Evolutionary conservation across 805 yeast species (phyloP), one percentile per base, ranked within the genome.

Genomic region (Brettanomyces sp.): DNA sequence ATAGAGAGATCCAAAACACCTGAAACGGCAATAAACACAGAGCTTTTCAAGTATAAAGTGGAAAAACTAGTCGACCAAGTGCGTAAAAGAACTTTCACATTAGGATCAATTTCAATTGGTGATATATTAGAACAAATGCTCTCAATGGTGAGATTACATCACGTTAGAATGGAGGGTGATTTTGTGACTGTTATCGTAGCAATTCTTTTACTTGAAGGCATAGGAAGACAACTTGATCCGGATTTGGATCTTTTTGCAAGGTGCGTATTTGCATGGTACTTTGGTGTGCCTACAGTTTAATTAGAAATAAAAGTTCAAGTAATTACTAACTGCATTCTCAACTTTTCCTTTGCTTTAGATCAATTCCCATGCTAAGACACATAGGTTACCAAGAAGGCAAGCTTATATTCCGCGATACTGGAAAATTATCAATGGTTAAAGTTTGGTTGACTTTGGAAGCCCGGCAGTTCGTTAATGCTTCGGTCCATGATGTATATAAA

Each of bases 161-260:
- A 93, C 63, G 99, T 93, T 22, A 74, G 96, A 58, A 85, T 93
- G 95, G 99, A 93, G 59, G 95, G 95, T 5, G 99, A 93, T 63
- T 93, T 93, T 59, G 81, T 93, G 39, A 88, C 95, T 30, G 96
- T 93, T 23, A 84, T 93, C n/a, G 88, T 93, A 32, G 96, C 98
- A 1, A 89, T 93, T 23, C 66, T 93, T 45, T 69, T 93, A 46
- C 67, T 93, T 47, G 99, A 93, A 64, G 99, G 99, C 9, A 85
- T 93, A 45, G 98, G 99, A 21, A 74, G 98, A 59, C 95, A 85
- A 63, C 70, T 93, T 46, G 95, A 93, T 63, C 97, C 98, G 2
- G 80, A 88, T 39, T 71, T 93, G 57, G 99, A 93, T 66, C 74
- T 93, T 43, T 91, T 93, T 74, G 95, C 95, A 75, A 85, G 95